Percentiles rank a stretch among this genome's conserved stretches.
phyloP scores from a whole-genome alignment of 208 protist genomes.

The Trichomonas tenax region DNA sequence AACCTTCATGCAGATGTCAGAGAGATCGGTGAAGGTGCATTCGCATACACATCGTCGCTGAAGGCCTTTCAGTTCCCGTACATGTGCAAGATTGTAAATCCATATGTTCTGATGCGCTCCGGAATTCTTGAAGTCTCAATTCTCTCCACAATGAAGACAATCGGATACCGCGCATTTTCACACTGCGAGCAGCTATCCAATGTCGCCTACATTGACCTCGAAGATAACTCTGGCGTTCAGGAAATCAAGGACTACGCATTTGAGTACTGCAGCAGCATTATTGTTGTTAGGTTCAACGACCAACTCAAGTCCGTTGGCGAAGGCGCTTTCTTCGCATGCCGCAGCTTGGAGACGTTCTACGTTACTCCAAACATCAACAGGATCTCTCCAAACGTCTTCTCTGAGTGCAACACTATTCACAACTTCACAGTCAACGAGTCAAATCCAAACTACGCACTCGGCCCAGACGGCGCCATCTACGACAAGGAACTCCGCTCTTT shows the following conservation, averaged over 20 bases:
- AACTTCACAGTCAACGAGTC: neutral
- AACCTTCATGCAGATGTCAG: neutral
- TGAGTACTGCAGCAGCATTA: neutral
- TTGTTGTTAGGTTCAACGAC: neutral
- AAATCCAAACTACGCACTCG: neutral
- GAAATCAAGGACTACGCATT: neutral
- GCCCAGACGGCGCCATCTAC: neutral
- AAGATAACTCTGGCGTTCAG: neutral
- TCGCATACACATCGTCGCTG: neutral
- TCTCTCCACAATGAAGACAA: neutral
- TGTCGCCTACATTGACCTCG: neutral
- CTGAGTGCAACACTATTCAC: neutral
- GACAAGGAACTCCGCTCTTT: neutral
- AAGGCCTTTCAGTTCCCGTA: neutral
- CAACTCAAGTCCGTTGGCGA: neutral
- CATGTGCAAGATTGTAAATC: neutral
- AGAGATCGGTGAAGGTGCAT: neutral
- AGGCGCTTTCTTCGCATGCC: neutral
- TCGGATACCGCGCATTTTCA: neutral
- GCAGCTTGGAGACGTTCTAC: neutral
- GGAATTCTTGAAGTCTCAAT: neutral
- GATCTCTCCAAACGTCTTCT: neutral
- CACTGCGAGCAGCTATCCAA: neutral
- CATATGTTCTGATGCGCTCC: neutral
- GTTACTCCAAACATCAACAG: neutral